Evolutionary conservation across 2,329 filamentous ascomycete genomes (phyloP), one percentile per base, ranked within the genome.

Genomic region (Microthyrium microscopicum): DNA sequence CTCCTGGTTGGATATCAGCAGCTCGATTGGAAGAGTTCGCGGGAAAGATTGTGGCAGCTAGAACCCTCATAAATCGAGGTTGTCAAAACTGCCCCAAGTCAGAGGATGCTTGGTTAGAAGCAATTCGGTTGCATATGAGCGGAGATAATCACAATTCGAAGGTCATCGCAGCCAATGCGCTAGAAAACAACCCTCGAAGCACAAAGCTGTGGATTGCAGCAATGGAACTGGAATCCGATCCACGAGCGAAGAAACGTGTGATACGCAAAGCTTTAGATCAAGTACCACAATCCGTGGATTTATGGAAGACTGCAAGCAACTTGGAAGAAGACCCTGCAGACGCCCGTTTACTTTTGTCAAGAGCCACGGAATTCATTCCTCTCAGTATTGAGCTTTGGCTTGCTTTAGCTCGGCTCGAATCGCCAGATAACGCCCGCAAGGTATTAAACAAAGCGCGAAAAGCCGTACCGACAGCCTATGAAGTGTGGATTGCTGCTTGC

Each of bases 241-340:
- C 73, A 1, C 70, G 77, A 38, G 81, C 83, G 8, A 92, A 91
- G 57, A 95, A 95, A 58, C 76, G 84, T 49, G 89, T 98, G 5
- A 73, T 94, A 21, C 72, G 85, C 35, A 81, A 91, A 49, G 91
- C 89, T 0, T 65, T 98, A 28, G 82, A 95, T 46, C 77, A 93
- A 47, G 80, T 94, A 26, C 85, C 85, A 1, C 83, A 93, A 48
- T 95, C 87, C 0, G 89, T 95, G 30, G 77, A 81, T 26, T 68
- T 98, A n/a, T 98, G 89, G 89, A 98, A 95, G 52, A 84, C 91
- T 51, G 78, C 87, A 4, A 87, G 98, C 41, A 95, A 95, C 45
- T 61, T 95, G 35, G 89, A 95, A 49, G 87, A 94, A 47, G 78
- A 93, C 44, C 71, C 79, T 0, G 78, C 77, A 20, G 84, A 94